A percentile compares a stretch with the other conserved stretches of the same genome.
Conservation (phyloP, 371 early-diverging fungal species). For the Mycotypha africana region DNA sequence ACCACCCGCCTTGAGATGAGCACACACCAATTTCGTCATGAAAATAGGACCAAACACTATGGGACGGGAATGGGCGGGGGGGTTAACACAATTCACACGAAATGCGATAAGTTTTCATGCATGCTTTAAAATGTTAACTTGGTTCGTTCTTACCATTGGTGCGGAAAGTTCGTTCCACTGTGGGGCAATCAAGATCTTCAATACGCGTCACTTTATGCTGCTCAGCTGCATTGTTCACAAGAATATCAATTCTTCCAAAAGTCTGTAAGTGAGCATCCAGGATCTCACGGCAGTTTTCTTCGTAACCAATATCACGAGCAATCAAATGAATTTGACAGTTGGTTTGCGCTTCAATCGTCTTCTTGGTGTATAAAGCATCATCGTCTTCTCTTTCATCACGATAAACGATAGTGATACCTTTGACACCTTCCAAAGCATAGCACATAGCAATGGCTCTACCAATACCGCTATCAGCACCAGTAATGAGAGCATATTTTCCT, state of each 20-base stretch:
- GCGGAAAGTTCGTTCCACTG: constrained; percentile 44
- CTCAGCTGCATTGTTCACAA: constrained; percentile 64
- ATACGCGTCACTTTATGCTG: constrained; percentile 40
- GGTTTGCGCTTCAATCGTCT: constrained; percentile 38
- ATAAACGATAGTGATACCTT: constrained; percentile 47
- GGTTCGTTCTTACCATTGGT: constrained; percentile 44
- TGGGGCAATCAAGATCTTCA: constrained; percentile 31
- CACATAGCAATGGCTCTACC: constrained; percentile 42
- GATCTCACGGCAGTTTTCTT: constrained; percentile 40
- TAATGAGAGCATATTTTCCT: constrained; percentile 41
- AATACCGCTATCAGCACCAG: constrained; percentile 47
- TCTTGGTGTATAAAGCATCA: constrained; percentile 44
- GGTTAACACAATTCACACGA: too few species aligned
- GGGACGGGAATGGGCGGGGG: neutral
- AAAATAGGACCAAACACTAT: constrained; percentile 54
- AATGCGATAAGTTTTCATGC: too few species aligned
- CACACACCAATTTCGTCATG: constrained; percentile 46
- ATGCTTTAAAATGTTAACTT: too few species aligned
- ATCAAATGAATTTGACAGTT: constrained; percentile 37
- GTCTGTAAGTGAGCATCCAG: constrained; percentile 29
- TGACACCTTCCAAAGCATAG: constrained; percentile 43
- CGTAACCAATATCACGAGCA: constrained; percentile 44
- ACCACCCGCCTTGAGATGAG: constrained; percentile 44
- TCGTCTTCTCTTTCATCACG: constrained; percentile 44
- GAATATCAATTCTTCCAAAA: constrained; percentile 52